Base-by-base conservation (phyloP, 2,329 filamentous ascomycete genomes). In the Periconia sp. region DNA sequence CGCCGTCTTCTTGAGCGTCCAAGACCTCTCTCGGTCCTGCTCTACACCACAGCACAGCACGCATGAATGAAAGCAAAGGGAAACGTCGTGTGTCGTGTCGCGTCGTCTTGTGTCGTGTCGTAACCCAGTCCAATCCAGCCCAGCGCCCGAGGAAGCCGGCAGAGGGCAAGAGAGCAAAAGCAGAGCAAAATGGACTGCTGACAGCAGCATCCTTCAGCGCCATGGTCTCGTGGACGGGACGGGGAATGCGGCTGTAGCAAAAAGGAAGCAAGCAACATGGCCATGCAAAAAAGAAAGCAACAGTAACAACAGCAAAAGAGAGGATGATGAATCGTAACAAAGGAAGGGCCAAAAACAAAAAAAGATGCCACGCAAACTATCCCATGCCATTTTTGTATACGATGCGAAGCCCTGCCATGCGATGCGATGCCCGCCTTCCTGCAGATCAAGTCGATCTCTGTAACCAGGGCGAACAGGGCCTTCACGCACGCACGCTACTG, bases 361-460 rank as follows among this genome's bases (percentile, higher is more conserved):
- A 37, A 37, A 37, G 5, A 37, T 5, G 13, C 33, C 33, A 37
- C 11, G n/a, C 33, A 13, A 37, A 14, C 33, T 37, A 37, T 37
- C 33, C 33, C 33, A 37, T 37, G 33, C 33, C 11, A n/a, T 3
- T 37, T 37, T n/a, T 37, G 33, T n/a, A 37, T 37, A 37, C 11
- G 15, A 14, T 37, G 33, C 11, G 15, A 23, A 44, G 19, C 13
- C 41, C 41, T 17, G 41, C 42, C 42, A 44, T 37, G 33, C 33
- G 33, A 37, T 37, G 42, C 18, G 23, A n/a, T 42, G 41, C 41
- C 41, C 17, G 43, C 47, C 50, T 45, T 49, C 57, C 53, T 63
- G 69, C 61, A 67, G 68, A 72, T 73, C 69, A 61, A 69, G 67
- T 59, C 66, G 70, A 72, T 72, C 33, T n/a, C 70, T 69, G 66